phyloP scores from a whole-genome alignment of 2,329 filamentous ascomycete genomes.

The Rutstroemia sydowiana region DNA sequence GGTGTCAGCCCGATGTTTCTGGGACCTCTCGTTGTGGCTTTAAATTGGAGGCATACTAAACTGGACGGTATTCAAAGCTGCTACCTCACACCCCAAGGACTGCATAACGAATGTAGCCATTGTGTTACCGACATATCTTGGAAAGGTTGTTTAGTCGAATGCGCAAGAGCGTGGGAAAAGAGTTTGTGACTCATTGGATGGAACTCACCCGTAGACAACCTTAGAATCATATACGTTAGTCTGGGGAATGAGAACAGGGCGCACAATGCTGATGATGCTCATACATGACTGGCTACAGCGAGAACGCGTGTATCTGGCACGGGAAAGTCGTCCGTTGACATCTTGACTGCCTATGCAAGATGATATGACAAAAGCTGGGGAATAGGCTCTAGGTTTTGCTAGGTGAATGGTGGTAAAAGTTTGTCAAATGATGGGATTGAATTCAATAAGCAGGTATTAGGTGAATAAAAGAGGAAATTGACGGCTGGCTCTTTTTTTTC shows the following conservation, averaged over 20 bases:
- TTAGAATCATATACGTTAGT: constrained; percentile 34
- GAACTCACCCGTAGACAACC: constrained; percentile 67
- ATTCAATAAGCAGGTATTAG: too few relatives aligned
- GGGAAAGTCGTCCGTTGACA: constrained; percentile 28
- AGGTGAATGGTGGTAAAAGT: too few relatives aligned
- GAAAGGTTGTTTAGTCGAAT: constrained; percentile 13
- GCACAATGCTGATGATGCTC: constrained; percentile 29
- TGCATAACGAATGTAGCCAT: constrained; percentile 96
- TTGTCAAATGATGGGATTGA: too few relatives aligned
- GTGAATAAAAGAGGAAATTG: too few relatives aligned
- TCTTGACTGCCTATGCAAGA: background rate
- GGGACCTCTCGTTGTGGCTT: background rate
- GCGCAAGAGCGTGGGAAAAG: background rate
- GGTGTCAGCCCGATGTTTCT: constrained; percentile 1
- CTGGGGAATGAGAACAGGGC: constrained; percentile 6
- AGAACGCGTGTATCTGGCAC: constrained; percentile 62
- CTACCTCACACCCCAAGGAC: constrained; percentile 85
- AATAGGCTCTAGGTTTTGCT: too few relatives aligned
- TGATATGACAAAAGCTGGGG: too few relatives aligned
- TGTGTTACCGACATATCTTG: constrained; percentile 93
- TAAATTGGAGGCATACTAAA: constrained; percentile 62
- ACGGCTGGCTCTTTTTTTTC: too few relatives aligned
- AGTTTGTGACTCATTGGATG: constrained; percentile 5
- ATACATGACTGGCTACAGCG: constrained; percentile 91
- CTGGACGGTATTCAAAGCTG: constrained; percentile 90